Evolutionary conservation across 331 rosid species (phyloP).

Genomic region (Rosa hybrid): DNA sequence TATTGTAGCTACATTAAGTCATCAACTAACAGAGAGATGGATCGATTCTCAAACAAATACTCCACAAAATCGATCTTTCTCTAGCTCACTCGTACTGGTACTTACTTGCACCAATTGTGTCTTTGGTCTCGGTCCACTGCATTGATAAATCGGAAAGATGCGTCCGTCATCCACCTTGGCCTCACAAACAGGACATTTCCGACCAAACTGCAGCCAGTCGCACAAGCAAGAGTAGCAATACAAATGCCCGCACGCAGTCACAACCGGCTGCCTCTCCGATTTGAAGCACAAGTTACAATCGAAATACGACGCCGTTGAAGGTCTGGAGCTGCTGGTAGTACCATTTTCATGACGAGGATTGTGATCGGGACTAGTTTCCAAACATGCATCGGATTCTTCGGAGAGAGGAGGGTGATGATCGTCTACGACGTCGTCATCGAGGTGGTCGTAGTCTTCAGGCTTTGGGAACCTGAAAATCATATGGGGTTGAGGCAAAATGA

Average conservation of each 20-base stretch:
- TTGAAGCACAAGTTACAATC: neutral
- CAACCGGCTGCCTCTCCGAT: constrained; percentile 11
- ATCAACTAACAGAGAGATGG: neutral
- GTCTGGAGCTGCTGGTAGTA: neutral
- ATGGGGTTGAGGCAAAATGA: neutral
- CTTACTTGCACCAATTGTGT: neutral
- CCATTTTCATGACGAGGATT: neutral
- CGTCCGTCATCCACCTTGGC: neutral
- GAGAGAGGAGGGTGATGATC: neutral
- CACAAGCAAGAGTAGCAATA: constrained; percentile 2
- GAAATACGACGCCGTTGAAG: neutral
- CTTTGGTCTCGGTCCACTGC: neutral
- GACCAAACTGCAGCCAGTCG: neutral
- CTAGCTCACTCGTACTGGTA: neutral
- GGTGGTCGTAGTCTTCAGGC: neutral
- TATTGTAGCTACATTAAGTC: neutral
- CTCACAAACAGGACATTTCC: neutral
- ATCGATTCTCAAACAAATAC: neutral
- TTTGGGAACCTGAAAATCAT: neutral
- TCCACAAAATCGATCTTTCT: neutral
- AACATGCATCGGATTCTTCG: neutral
- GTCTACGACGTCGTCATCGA: neutral
- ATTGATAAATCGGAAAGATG: constrained; percentile 7
- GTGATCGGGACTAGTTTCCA: neutral
- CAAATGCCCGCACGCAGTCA: constrained; percentile 1